These are phyloP conservation scores for Hibiscus trionum DNA, from an alignment of 345 rosid species.

Conservation along the genomic window DNA sequence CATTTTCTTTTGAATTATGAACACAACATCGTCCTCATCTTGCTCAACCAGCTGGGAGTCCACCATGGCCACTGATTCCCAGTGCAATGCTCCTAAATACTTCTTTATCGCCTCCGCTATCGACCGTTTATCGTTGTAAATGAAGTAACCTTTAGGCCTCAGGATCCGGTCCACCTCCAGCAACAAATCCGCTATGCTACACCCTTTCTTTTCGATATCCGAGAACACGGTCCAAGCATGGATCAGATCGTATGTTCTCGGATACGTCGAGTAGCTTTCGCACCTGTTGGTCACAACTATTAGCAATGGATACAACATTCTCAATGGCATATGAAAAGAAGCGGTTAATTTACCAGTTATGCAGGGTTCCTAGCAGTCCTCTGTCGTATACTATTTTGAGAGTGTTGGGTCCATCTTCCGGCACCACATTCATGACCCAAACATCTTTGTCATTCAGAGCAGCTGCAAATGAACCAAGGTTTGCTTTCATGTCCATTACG, in stretches of 20 bases:
- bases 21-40: constrained; percentile 45
- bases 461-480: constrained; percentile 94
- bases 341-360: constrained; percentile 62
- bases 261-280: constrained; percentile 81
- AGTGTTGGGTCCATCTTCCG: constrained; percentile 74
- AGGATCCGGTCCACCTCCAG: constrained; percentile 37
- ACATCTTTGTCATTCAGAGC: constrained; percentile 69
- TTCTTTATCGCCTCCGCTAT: constrained; percentile 59
- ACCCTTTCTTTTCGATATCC: constrained; percentile 24
- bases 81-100: constrained; percentile 60
- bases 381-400: constrained; percentile 78
- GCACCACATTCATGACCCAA: constrained; percentile 88
- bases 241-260: constrained; percentile 84
- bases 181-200: constrained; percentile 28
- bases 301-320: neutral
- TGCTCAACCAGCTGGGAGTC: constrained; percentile 42
- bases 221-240: constrained; percentile 59
- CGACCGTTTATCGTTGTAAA: constrained; percentile 39
- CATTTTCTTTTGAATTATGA: constrained; percentile 67
- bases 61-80: constrained; percentile 60
- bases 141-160: constrained; percentile 33
- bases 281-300: constrained; percentile 43
- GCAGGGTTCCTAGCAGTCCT: constrained; percentile 67
- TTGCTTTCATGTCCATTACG: constrained; percentile 95
- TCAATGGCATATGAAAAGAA: neutral